Evolutionary conservation across 1,139 yeast genomes (phyloP), one percentile per base, ranked within the genome.

Genomic region (Debaryomycetaceae sp.): DNA sequence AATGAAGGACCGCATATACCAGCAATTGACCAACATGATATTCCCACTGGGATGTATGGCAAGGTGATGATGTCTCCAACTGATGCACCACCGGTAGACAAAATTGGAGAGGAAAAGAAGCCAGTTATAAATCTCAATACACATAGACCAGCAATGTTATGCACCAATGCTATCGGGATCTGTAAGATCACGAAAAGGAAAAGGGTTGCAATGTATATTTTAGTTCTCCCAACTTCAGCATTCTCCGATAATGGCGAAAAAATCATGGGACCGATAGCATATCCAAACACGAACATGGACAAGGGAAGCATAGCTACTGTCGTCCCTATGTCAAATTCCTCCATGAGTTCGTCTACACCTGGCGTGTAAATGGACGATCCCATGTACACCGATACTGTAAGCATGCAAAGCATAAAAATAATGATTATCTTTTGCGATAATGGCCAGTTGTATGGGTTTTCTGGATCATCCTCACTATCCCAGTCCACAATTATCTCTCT

Each of bases 181-280:
- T 70, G 75, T 38, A 70, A 55, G 31, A 70, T 58, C 50, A 61
- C 56, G 48, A 62, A 68, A 5, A 69, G 42, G 47, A 67, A 58
- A 34, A 67, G 55, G 3, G 70, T 62, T 33, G 53, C 39, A 39
- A 66, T 50, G 48, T 70, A 70, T 38, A 68, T 58, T 30, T 68
- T 56, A 42, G 75, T 78, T 51, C 89, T 69, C 2, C 89, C 89
- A 45, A 81, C 72, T 17, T 63, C 63, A 7, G 65, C 54, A 44
- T 62, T 58, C 55, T 81, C 86, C 3, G 82, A 72, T 47, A 81
- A 48, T 1, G 87, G 85, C 2, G 82, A 69, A 44, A 79, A 72
- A 1, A 79, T 48, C 68, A 78, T 62, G 11, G 83, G 84, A 0
- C 83, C 83, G 33, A 77, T 40, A 31, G 83, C 85, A 51, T 78